phyloP scores from a whole-genome alignment of 1,284 basidiomycete species.

The Phylloporus gajari region DNA sequence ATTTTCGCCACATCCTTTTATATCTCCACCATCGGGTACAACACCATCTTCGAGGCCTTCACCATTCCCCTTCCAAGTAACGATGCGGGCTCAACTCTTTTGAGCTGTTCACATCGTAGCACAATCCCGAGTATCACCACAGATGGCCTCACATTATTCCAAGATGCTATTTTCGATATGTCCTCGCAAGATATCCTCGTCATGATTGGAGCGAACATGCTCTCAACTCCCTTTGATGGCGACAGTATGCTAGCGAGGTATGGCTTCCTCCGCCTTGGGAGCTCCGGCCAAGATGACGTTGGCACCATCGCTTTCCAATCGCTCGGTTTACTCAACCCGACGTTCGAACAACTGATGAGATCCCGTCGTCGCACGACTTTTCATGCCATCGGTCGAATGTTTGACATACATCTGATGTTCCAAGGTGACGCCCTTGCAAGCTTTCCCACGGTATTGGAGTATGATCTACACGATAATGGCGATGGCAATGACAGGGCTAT shows the following conservation, averaged over 20 bases:
- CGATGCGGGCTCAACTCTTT: no score
- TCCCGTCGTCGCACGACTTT: neutral
- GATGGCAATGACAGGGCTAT: neutral
- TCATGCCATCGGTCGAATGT: neutral
- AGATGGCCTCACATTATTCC: neutral
- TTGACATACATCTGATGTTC: no score
- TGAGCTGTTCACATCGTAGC: no score
- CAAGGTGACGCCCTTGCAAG: neutral
- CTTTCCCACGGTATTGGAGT: neutral
- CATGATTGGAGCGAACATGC: no score
- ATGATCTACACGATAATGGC: neutral
- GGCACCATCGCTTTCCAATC: neutral
- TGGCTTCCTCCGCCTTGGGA: neutral
- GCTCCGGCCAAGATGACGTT: neutral
- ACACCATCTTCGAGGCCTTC: no score
- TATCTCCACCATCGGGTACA: conserved; percentile 4
- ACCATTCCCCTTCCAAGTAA: no score
- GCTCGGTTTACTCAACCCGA: neutral
- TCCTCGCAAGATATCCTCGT: neutral
- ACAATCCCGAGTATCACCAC: no score
- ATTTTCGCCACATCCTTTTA: neutral
- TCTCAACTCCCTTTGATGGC: no score
- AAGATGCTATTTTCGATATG: neutral
- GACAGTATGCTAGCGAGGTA: no score
- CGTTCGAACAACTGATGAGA: no score